Base-by-base conservation (phyloP, 352 stramenopile species). In the Globisporangium okanoganense region DNA sequence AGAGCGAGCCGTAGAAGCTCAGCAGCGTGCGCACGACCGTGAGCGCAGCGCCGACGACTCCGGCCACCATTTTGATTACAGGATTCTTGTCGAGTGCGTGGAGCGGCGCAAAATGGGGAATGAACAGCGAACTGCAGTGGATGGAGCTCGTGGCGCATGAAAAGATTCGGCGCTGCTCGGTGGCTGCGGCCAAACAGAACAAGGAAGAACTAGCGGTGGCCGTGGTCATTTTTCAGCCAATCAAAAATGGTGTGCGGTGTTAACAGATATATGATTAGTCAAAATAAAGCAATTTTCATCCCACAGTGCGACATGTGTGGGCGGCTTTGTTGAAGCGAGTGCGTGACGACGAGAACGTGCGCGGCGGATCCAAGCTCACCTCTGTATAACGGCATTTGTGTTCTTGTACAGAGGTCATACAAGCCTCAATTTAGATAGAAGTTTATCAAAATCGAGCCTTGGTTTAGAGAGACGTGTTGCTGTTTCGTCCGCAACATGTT, bases 1-100 rank as follows among this genome's bases (percentile, higher is more conserved):
- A 63, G 47, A 93, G 73, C 52, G 83, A 91, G 56, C 78, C 81
- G 68, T 93, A 93, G 69, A 88, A 93, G 66, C 70, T 78, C 53
- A 90, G 63, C 31, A 93, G 70, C 69, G 81, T 72, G 56, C 72
- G 74, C 63, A 44, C 69, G 55, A 64, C 63, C 18, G 52, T 51
- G 35, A 62, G 58, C 47, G 54, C 68, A 24, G 68, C 68, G 24
- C 57, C 66, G 9, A 70, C 56, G 51, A 79, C 61, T 36, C 69
- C 69, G 36, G 68, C 59, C 27, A 74, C 71, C 71, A 79, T 79
- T 29, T 54, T 22, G 10, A 56, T 36, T 24, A 8, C 25, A 14
- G 20, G n/a, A 5, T 48, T 58, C 53, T 48, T 38, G 13, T 40
- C 14, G 54, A 14, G 40, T 64, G 58, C 38, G 58, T 22, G 58